phyloP scores from a whole-genome alignment of 2,329 filamentous ascomycete species.

The Rhexocercosporidium sp. region DNA sequence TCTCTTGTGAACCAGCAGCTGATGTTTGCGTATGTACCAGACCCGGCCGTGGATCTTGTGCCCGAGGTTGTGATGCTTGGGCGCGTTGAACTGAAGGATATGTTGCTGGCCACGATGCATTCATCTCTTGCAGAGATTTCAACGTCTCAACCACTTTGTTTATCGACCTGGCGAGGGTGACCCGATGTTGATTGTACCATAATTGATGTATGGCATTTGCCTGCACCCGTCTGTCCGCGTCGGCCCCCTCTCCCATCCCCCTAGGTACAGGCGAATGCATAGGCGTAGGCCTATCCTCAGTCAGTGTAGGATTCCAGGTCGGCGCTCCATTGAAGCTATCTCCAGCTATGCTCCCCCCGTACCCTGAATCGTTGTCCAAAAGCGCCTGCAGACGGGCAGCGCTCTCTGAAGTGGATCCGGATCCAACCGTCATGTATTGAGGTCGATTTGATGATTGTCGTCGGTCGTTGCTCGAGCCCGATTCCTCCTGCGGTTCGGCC shows the following conservation, averaged over 20 bases:
- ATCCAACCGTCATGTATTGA: conserved; percentile 87
- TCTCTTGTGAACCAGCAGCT: conserved; percentile 41
- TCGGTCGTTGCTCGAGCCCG: conserved; percentile 25
- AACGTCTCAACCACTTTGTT: conserved; percentile 84
- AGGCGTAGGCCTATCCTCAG: conserved; percentile 53
- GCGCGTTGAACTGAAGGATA: conserved; percentile 83
- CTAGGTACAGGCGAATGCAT: conserved; percentile 44
- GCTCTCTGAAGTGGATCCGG: conserved; percentile 79
- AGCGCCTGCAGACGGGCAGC: conserved; percentile 81
- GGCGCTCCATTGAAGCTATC: conserved; percentile 56
- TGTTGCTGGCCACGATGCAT: conserved; percentile 89
- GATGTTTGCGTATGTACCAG: conserved; percentile 69
- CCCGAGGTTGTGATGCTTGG: conserved; percentile 49
- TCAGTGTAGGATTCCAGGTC: conserved; percentile 51
- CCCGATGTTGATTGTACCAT: conserved; percentile 92
- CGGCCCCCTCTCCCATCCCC: conserved; percentile 47
- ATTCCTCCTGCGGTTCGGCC: conserved; percentile 23
- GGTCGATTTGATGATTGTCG: conserved; percentile 47
- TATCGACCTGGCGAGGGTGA: conserved; percentile 85
- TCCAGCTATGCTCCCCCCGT: conserved; percentile 78
- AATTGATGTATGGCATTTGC: conserved; percentile 90
- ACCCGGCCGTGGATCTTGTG: conserved; percentile 62
- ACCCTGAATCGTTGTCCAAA: conserved; percentile 88
- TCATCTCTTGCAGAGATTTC: conserved; percentile 84
- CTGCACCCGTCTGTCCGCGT: conserved; percentile 70